These are phyloP conservation scores for Pyrenochaeta sp. DNA, from an alignment of 2,329 filamentous ascomycete species.

Conservation along the genomic window DNA sequence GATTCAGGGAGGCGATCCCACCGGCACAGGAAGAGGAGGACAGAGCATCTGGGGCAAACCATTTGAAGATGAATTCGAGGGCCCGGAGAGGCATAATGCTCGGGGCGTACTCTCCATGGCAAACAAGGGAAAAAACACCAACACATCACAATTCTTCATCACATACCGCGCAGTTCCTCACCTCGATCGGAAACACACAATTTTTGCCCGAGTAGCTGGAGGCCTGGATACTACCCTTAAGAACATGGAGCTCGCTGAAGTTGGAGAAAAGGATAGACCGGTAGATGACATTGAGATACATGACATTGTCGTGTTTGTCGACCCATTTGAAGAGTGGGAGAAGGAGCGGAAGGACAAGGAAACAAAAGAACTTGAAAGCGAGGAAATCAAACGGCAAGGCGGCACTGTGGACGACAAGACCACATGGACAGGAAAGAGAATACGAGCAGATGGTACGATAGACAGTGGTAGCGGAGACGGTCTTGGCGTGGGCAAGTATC, in stretches of 20 bases:
- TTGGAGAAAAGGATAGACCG: conserved; percentile 77
- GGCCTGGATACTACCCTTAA: conserved; percentile 74
- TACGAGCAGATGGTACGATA: conserved; percentile 71
- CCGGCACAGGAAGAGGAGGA: conserved; percentile 90
- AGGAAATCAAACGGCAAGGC: conserved; percentile 68
- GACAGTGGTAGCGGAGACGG: conserved; percentile 62
- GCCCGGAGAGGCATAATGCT: conserved; percentile 81
- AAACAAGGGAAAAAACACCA: conserved; percentile 98
- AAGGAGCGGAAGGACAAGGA: conserved; percentile 64
- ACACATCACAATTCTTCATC: conserved; percentile 94
- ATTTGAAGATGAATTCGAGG: conserved; percentile 93
- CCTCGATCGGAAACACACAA: conserved; percentile 94
- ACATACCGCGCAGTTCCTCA: conserved; percentile 85
- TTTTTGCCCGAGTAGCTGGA: conserved; percentile 86
- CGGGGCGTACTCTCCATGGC: conserved; percentile 91
- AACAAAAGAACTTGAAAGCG: conserved; percentile 69
- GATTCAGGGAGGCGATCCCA: conserved; percentile 96
- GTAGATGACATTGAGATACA: conserved; percentile 80
- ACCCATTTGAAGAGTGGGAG: conserved; percentile 94
- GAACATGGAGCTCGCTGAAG: conserved; percentile 78
- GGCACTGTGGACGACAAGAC: conserved; percentile 86
- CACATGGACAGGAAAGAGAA: conserved; percentile 95
- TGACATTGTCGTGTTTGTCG: conserved; percentile 85
- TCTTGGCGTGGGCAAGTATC: conserved; percentile 78
- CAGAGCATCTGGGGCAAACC: conserved; percentile 92